Conservation (phyloP, 805 yeast genomes). For the Candida insectorum region DNA sequence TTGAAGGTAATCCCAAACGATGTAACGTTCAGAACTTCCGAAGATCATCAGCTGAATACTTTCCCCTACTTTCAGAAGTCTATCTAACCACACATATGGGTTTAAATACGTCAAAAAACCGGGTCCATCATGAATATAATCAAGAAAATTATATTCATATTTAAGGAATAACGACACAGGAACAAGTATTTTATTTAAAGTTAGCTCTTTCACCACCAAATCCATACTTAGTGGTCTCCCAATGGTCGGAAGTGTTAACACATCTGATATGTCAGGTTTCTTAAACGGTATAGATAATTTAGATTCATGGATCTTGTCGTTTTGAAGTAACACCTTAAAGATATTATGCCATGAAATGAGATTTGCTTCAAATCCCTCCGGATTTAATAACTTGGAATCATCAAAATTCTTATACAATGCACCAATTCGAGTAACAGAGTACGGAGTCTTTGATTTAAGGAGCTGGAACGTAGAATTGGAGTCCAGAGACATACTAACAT, state of each 20-base stretch:
- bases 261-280: conserved; percentile 12
- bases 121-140: conserved; percentile 6
- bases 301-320: conserved; percentile 14
- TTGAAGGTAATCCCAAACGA: conserved; percentile 7
- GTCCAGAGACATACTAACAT: background rate
- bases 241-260: conserved; percentile 22
- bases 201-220: conserved; percentile 22
- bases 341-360: conserved; percentile 32
- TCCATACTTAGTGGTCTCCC: conserved; percentile 31
- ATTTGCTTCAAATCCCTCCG: conserved; percentile 43
- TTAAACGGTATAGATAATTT: conserved; percentile 13
- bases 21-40: conserved; percentile 6
- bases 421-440: conserved; percentile 10
- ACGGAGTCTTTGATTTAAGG: conserved; percentile 5
- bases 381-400: conserved; percentile 27
- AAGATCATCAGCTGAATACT: too few relatives aligned
- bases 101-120: conserved; percentile 6
- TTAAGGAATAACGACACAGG: conserved; percentile 14
- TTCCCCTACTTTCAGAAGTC: background rate
- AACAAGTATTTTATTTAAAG: conserved; percentile 15
- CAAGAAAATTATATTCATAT: conserved; percentile 5
- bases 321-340: conserved; percentile 14
- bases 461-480: conserved; percentile 1
- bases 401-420: conserved; percentile 32
- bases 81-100: conserved; percentile 7